A percentile compares a stretch with the other conserved stretches of the same genome.
Evolutionary conservation across 352 stramenopile genomes (phyloP).

Genomic region (Phytophthora boehmeriae): DNA sequence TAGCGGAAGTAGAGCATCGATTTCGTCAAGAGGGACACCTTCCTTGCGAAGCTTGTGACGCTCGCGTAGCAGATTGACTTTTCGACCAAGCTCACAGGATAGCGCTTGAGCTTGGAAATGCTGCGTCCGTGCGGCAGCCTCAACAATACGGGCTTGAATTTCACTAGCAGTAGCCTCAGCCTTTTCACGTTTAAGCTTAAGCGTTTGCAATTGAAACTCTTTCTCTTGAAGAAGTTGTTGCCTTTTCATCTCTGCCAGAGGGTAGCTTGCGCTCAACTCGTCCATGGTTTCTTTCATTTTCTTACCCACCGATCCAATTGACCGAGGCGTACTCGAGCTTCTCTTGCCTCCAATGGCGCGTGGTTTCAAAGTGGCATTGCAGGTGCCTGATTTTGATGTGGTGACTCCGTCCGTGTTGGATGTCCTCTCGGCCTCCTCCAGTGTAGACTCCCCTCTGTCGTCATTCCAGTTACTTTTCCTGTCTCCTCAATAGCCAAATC

Average conservation of each 20-base stretch:
- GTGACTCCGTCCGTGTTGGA: too few species aligned
- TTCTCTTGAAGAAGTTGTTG: conserved; percentile 9
- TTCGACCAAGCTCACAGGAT: conserved; percentile 1
- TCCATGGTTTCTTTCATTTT: background rate
- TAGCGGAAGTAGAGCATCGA: conserved; percentile 1
- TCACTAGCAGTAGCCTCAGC: background rate
- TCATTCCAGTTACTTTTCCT: too few species aligned
- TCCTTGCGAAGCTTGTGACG: conserved; percentile 12
- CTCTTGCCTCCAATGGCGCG: background rate
- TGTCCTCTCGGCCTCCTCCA: too few species aligned
- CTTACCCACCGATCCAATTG: conserved; percentile 3
- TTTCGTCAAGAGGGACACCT: conserved; percentile 3
- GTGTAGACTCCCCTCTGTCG: too few species aligned
- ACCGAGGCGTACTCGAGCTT: background rate
- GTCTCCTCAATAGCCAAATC: too few species aligned
- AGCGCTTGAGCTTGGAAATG: conserved; percentile 1
- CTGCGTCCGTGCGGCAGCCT: background rate
- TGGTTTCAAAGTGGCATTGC: background rate
- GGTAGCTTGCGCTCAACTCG: background rate
- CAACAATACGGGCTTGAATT: background rate
- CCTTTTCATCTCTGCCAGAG: conserved; percentile 5
- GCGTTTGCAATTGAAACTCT: conserved; percentile 7
- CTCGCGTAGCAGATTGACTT: conserved; percentile 7
- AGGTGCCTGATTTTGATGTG: too few species aligned
- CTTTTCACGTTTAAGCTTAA: conserved; percentile 6